Percentiles rank a stretch among this genome's conserved stretches.
These are phyloP conservation scores for Leccinum variicolor DNA, from an alignment of 768 basidiomycete species.

Conservation along the genomic window DNA sequence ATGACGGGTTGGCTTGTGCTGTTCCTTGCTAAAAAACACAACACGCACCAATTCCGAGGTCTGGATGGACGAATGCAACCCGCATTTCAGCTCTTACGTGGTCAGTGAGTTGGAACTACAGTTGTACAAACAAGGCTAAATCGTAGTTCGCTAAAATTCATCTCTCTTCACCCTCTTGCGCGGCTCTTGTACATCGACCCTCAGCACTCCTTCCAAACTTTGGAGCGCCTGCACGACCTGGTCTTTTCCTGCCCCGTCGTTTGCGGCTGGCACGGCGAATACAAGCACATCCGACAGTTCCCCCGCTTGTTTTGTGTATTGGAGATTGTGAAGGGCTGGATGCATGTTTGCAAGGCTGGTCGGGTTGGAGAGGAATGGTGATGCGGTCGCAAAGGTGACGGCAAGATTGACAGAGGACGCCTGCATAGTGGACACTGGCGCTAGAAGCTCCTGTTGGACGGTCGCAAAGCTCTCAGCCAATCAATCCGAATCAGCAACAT, in stretches of 20 bases:
- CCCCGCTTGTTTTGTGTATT: constrained; percentile 21
- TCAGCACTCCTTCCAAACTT: constrained; percentile 16
- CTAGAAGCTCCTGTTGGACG: not conserved
- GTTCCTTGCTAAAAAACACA: not conserved
- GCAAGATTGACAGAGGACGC: constrained; percentile 21
- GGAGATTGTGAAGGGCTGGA: constrained; percentile 20
- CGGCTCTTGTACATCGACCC: constrained; percentile 22
- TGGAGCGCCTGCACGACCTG: constrained; percentile 16
- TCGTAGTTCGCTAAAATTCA: constrained; percentile 14
- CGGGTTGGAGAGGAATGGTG: constrained; percentile 22
- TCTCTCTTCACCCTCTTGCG: constrained; percentile 25
- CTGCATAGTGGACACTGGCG: constrained; percentile 3
- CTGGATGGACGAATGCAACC: constrained; percentile 90
- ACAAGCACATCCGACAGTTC: constrained; percentile 22
- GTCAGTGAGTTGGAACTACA: not conserved
- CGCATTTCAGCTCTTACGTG: constrained; percentile 27
- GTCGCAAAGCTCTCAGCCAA: not conserved
- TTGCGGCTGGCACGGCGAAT: constrained; percentile 9
- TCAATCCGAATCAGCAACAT: not conserved
- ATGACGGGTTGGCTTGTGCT: not conserved
- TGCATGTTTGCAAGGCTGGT: constrained; percentile 18
- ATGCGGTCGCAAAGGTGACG: constrained; percentile 28
- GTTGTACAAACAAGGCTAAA: not conserved
- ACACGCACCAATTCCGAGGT: constrained; percentile 81
- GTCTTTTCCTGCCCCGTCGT: constrained; percentile 1